Percentiles rank a stretch among this genome's conserved stretches.
These are phyloP conservation scores for Penicillium digitatum DNA, from an alignment of 2,329 filamentous ascomycete genomes.

Conservation along the genomic window DNA sequence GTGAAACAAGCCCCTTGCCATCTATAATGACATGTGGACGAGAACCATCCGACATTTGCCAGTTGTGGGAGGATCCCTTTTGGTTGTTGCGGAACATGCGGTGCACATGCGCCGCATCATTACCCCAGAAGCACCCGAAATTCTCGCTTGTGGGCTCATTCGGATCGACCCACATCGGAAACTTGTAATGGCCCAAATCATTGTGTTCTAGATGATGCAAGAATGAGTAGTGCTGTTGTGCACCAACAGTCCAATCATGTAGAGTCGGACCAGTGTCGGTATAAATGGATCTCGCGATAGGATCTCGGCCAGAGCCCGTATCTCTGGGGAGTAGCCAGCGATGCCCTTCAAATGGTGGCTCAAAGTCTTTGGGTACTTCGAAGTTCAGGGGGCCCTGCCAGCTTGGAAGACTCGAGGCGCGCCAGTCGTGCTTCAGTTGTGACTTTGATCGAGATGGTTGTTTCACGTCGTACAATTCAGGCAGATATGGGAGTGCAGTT, in stretches of 20 bases:
- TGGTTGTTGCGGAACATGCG: constrained; percentile 42
- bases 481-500: constrained; percentile 52
- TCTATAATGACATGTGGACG: constrained; percentile 47
- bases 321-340: constrained; percentile 49
- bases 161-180: constrained; percentile 46
- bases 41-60: constrained; percentile 32
- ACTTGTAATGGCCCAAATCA: constrained; percentile 48
- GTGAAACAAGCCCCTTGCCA: constrained; percentile 52
- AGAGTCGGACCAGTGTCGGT: constrained; percentile 44
- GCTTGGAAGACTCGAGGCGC: constrained; percentile 31
- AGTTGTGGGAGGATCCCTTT: constrained; percentile 36
- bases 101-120: constrained; percentile 49
- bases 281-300: constrained; percentile 50
- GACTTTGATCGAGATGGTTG: constrained; percentile 17
- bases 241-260: constrained; percentile 50
- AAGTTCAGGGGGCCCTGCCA: constrained; percentile 35
- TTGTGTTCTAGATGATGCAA: constrained; percentile 51
- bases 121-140: constrained; percentile 53
- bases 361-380: constrained; percentile 26
- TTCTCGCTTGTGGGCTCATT: constrained; percentile 52
- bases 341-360: constrained; percentile 39
- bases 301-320: constrained; percentile 40
- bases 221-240: constrained; percentile 45
- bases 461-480: constrained; percentile 38
- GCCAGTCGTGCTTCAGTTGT: constrained; percentile 28